Evolutionary conservation across 768 basidiomycete species (phyloP).

Genomic region (Boletus huronensis): DNA sequence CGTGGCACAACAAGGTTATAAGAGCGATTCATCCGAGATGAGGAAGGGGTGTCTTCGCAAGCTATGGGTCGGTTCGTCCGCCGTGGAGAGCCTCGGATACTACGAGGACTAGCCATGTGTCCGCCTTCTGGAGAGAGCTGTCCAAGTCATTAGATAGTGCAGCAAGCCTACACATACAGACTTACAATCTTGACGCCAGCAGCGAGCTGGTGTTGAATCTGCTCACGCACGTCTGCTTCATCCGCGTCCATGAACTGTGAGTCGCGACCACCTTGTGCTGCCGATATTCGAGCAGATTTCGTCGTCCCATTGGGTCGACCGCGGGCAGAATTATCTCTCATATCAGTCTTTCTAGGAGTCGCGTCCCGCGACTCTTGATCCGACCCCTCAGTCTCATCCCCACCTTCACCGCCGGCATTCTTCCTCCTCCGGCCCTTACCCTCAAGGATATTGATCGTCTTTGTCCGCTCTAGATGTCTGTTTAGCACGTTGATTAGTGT

Average conservation of each 20-base stretch:
- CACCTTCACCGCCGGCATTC: slow-evolving; percentile 30
- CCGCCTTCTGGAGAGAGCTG: slow-evolving; percentile 63
- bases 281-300: slow-evolving; percentile 38
- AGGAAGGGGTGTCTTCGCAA: slow-evolving; percentile 39
- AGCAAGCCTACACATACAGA: slow-evolving; percentile 7
- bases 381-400: slow-evolving; percentile 35
- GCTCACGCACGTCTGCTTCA: slow-evolving; percentile 75
- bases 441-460: slow-evolving; percentile 84
- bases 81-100: slow-evolving; percentile 66
- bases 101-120: slow-evolving; percentile 62
- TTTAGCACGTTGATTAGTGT: slow-evolving; percentile 77
- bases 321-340: slow-evolving; percentile 34
- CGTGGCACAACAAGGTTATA: slow-evolving; percentile 43
- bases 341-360: slow-evolving; percentile 55
- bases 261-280: slow-evolving; percentile 48
- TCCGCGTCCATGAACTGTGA: slow-evolving; percentile 93
- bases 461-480: slow-evolving; percentile 76
- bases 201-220: slow-evolving; percentile 81
- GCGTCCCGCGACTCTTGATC: slow-evolving; percentile 51
- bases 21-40: slow-evolving; percentile 38
- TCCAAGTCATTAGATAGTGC: slow-evolving; percentile 13
- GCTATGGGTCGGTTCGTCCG: slow-evolving; percentile 39
- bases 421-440: slow-evolving; percentile 46
- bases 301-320: slow-evolving; percentile 27
- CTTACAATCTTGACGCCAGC: slow-evolving; percentile 70